Percentiles rank a stretch among this genome's conserved stretches.
Conservation (phyloP, 257 asterid species). For the Hygrophila difformis region DNA sequence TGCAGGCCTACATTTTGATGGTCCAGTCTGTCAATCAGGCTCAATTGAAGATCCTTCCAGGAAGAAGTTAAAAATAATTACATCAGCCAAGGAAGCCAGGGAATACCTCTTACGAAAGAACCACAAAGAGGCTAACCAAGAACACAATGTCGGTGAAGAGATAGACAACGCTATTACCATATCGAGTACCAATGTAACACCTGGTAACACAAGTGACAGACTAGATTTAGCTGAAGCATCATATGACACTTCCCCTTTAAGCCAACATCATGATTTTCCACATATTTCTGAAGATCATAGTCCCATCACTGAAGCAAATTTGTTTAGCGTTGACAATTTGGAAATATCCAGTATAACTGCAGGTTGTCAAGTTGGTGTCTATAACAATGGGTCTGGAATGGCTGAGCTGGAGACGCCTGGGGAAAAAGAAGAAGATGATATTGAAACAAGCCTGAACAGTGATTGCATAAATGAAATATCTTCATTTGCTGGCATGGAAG, state of each 20-base stretch:
- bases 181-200: conserved; percentile 17
- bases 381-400: conserved; percentile 19
- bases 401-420: conserved; percentile 13
- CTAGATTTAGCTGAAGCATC: conserved; percentile 20
- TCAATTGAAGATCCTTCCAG: conserved; percentile 19
- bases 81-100: conserved; percentile 74
- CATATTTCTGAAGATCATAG: conserved; percentile 14
- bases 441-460: conserved; percentile 14
- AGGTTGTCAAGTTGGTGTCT: conserved; percentile 20
- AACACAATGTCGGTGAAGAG: conserved; percentile 21
- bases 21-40: conserved; percentile 15
- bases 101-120: conserved; percentile 62
- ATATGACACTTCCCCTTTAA: conserved; percentile 14
- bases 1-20: conserved; percentile 19
- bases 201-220: conserved; percentile 16
- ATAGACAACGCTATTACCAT: conserved; percentile 14
- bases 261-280: conserved; percentile 15
- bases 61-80: conserved; percentile 49
- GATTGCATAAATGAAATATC: conserved; percentile 11
- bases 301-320: conserved; percentile 16
- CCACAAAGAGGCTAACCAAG: conserved; percentile 24
- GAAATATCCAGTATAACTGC: conserved; percentile 20
- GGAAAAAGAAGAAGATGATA: conserved; percentile 16
- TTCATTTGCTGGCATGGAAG: conserved; percentile 16
- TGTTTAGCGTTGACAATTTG: conserved; percentile 14